Conservation (phyloP, 805 yeast genomes). For the Spathaspora arborariae region DNA sequence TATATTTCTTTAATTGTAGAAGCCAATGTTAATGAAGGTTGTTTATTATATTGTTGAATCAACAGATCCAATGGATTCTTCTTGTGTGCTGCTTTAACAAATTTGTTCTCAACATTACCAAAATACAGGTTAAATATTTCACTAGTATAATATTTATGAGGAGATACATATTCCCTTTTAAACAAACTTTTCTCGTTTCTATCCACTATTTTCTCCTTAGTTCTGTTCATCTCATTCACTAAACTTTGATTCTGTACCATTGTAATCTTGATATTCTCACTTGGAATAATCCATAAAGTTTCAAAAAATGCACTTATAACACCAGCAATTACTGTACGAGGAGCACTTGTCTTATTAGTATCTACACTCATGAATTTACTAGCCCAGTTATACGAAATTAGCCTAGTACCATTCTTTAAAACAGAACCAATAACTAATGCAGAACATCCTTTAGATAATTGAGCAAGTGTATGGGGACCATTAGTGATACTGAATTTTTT, state of each 20-base stretch:
- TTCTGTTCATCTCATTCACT: slow-evolving; percentile 22
- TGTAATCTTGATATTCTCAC: slow-evolving; percentile 78
- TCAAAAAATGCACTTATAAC: slow-evolving; percentile 79
- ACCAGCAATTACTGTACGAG: slow-evolving; percentile 81
- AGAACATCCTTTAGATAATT: slow-evolving; percentile 57
- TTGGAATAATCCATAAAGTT: slow-evolving; percentile 81
- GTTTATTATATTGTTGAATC: slow-evolving; percentile 38
- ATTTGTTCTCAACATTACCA: slow-evolving; percentile 8
- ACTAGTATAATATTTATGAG: slow-evolving; percentile 38
- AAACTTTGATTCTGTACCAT: slow-evolving; percentile 66
- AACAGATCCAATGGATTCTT: slow-evolving; percentile 16
- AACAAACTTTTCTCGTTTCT: slow-evolving; percentile 18
- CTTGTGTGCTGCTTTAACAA: not conserved
- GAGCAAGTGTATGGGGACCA: slow-evolving; percentile 29
- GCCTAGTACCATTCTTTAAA: slow-evolving; percentile 68
- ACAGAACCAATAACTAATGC: slow-evolving; percentile 75
- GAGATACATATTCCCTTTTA: slow-evolving; percentile 35
- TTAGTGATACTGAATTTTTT: slow-evolving; percentile 30
- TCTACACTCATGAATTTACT: slow-evolving; percentile 61
- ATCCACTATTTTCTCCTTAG: slow-evolving; percentile 11
- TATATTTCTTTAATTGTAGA: slow-evolving; percentile 65
- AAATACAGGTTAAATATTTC: slow-evolving; percentile 28
- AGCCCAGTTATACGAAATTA: slow-evolving; percentile 70
- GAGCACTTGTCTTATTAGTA: slow-evolving; percentile 53
- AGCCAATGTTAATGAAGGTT: slow-evolving; percentile 52